These are phyloP conservation scores for Murraya paniculata DNA, from an alignment of 345 rosid genomes.

Conservation along the genomic window DNA sequence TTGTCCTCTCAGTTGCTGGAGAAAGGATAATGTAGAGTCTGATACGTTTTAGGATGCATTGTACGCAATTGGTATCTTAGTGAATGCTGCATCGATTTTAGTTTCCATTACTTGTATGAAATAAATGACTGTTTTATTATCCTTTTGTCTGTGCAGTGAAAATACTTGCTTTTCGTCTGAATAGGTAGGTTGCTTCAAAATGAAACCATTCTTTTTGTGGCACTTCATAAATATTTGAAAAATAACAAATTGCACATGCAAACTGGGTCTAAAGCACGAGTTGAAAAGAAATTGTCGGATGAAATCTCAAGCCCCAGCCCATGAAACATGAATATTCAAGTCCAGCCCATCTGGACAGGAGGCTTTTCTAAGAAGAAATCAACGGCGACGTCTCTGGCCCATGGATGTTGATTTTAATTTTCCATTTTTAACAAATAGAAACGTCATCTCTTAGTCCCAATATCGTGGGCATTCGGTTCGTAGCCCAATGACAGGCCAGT, in stretches of 20 bases:
- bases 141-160: not conserved
- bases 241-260: too few relatives aligned
- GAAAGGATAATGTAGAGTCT: not conserved
- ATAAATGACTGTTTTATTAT: not conserved
- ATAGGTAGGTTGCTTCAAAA: not conserved
- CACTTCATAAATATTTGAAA: too few relatives aligned
- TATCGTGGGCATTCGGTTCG: not conserved
- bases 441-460: not conserved
- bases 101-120: not conserved
- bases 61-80: not conserved
- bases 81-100: not conserved
- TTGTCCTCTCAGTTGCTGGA: not conserved
- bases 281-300: not conserved
- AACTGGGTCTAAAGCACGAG: too few relatives aligned
- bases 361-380: not conserved
- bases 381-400: not conserved
- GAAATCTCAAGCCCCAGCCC: not conserved
- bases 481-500: too few relatives aligned
- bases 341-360: not conserved
- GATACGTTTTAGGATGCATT: not conserved
- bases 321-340: not conserved
- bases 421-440: not conserved
- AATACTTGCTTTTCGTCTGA: not conserved
- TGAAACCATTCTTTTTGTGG: not conserved
- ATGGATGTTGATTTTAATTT: not conserved